phyloP scores from a whole-genome alignment of 1,284 basidiomycete genomes.

The Heterobasidion annosum region DNA sequence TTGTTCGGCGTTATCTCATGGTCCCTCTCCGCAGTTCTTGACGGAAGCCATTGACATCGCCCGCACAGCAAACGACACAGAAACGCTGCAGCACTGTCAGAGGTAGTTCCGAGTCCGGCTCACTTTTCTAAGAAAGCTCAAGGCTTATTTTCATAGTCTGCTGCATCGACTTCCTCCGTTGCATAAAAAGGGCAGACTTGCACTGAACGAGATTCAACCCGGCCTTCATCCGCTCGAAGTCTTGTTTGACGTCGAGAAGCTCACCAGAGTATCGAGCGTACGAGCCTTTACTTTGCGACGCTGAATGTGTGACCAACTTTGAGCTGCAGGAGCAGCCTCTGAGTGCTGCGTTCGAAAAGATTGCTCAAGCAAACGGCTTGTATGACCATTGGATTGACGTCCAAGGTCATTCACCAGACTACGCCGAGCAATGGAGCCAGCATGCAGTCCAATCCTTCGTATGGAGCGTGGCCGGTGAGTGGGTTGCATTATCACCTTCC shows the following conservation, averaged over 20 bases:
- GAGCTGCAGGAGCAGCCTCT: conserved; percentile 60
- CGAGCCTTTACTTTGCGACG: conserved; percentile 7
- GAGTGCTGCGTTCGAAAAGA: conserved; percentile 55
- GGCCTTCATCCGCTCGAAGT: conserved; percentile 70
- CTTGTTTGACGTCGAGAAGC: conserved; percentile 60
- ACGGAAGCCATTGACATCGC: conserved; percentile 68
- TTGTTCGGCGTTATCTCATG: conserved; percentile 4
- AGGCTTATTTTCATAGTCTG: conserved; percentile 32
- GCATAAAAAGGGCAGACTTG: conserved; percentile 33
- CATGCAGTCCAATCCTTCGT: conserved; percentile 65
- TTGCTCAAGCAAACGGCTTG: conserved; percentile 56
- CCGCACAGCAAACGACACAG: conserved; percentile 58
- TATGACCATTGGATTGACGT: conserved; percentile 63
- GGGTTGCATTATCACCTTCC: neutral
- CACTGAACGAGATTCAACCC: conserved; percentile 67
- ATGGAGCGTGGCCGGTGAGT: conserved; percentile 60
- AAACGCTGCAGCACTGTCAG: conserved; percentile 70
- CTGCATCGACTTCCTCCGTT: conserved; percentile 55
- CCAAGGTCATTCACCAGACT: conserved; percentile 36
- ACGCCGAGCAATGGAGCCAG: conserved; percentile 58
- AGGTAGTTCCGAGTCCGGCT: conserved; percentile 32
- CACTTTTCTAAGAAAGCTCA: neutral
- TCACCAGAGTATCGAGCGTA: conserved; percentile 48
- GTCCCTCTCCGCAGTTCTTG: conserved; percentile 38
- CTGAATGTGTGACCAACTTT: neutral